phyloP scores from a whole-genome alignment of 352 stramenopile genomes.

The Phytopythium aichiense region DNA sequence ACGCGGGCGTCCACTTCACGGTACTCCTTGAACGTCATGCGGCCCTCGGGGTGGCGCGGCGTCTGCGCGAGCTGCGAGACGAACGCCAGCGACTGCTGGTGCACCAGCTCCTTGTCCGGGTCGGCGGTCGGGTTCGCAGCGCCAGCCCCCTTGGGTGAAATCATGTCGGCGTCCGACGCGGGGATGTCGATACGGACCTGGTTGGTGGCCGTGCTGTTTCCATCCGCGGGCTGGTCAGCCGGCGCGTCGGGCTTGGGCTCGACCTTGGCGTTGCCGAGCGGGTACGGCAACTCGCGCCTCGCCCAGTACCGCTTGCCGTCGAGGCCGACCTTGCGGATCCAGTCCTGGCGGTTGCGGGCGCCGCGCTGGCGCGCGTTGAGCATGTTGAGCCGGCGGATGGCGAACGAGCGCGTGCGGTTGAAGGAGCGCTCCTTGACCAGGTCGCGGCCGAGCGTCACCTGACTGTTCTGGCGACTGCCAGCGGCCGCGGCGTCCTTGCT shows the following conservation, averaged over 20 bases:
- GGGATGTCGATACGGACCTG: constrained; percentile 40
- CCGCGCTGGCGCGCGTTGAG: constrained; percentile 78
- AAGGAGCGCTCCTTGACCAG: constrained; percentile 56
- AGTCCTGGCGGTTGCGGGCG: constrained; percentile 77
- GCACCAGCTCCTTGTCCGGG: constrained; percentile 62
- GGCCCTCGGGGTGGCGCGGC: constrained; percentile 70
- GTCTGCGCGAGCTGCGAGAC: constrained; percentile 84
- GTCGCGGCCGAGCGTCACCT: constrained; percentile 37
- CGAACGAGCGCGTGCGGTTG: constrained; percentile 84
- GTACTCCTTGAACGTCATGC: constrained; percentile 89
- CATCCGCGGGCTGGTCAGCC: constrained; percentile 10
- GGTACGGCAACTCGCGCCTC: constrained; percentile 60
- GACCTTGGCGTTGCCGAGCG: constrained; percentile 30
- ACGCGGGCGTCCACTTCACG: constrained; percentile 82
- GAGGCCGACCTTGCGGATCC: constrained; percentile 75
- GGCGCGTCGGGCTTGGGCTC: constrained; percentile 6
- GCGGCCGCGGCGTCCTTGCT: constrained; percentile 18
- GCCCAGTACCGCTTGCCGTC: constrained; percentile 86
- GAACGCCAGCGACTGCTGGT: constrained; percentile 80
- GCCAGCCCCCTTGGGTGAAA: constrained; percentile 19
- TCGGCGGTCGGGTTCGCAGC: constrained; percentile 6
- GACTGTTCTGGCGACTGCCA: constrained; percentile 4
- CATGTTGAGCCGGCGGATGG: constrained; percentile 86
- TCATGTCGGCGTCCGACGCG: constrained; percentile 33
- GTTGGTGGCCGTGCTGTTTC: background rate